phyloP scores from a whole-genome alignment of 2,329 filamentous ascomycete genomes.

The Penicillium sp. region DNA sequence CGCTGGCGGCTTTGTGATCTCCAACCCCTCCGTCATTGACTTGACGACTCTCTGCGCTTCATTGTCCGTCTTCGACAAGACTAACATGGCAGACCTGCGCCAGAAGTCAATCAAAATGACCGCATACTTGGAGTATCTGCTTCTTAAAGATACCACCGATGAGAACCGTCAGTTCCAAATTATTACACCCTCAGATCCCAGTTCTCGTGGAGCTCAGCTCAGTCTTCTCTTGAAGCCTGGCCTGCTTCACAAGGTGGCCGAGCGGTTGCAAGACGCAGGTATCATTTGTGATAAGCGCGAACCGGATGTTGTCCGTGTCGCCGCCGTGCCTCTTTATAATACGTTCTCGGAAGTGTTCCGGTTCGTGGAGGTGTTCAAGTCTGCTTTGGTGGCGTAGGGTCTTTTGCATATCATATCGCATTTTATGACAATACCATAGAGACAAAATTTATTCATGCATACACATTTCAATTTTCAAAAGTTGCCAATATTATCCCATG shows the following conservation, averaged over 20 bases:
- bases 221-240: constrained; percentile 70
- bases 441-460: background rate
- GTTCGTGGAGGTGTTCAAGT: constrained; percentile 48
- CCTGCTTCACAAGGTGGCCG: constrained; percentile 66
- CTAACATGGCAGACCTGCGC: constrained; percentile 65
- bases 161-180: constrained; percentile 52
- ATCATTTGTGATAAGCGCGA: constrained; percentile 79
- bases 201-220: constrained; percentile 71
- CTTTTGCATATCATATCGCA: background rate
- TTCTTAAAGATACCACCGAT: constrained; percentile 45
- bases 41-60: constrained; percentile 69
- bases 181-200: constrained; percentile 66
- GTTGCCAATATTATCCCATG: constrained; percentile 36
- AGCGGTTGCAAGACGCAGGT: constrained; percentile 64
- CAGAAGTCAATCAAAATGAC: constrained; percentile 71
- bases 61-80: constrained; percentile 70
- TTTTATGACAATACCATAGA: background rate
- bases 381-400: constrained; percentile 23
- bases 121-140: constrained; percentile 68
- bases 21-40: constrained; percentile 76
- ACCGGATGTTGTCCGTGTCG: constrained; percentile 78
- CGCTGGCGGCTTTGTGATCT: constrained; percentile 75
- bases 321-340: constrained; percentile 80
- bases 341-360: constrained; percentile 68
- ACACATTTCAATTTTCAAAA: constrained; percentile 20